Conservation (phyloP, 1,284 basidiomycete genomes). For the Apiotrichum gamsii region DNA sequence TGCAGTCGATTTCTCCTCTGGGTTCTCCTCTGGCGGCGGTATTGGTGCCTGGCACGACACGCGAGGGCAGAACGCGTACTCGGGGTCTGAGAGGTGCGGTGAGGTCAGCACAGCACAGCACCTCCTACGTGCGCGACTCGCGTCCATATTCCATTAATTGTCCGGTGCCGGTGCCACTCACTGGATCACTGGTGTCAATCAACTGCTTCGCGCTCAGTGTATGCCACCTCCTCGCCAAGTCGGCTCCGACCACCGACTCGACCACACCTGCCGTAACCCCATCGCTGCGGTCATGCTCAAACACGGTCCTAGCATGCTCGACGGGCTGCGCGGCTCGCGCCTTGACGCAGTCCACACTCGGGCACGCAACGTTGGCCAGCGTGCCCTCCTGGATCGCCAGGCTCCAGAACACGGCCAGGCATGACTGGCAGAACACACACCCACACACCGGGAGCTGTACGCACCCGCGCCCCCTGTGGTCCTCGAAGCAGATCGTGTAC, state of each 20-base stretch:
- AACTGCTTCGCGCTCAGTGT: conserved; percentile 33
- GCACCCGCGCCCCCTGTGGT: conserved; percentile 39
- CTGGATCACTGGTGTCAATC: conserved; percentile 36
- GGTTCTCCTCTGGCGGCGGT: conserved; percentile 26
- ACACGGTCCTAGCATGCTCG: too few relatives aligned
- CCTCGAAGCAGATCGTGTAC: conserved; percentile 46
- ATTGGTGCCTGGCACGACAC: conserved; percentile 44
- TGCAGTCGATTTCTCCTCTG: not conserved
- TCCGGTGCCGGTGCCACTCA: too few relatives aligned
- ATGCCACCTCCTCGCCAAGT: conserved; percentile 31
- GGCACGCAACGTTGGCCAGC: conserved; percentile 42
- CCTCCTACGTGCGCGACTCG: too few relatives aligned
- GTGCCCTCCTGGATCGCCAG: conserved; percentile 44
- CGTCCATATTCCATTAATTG: too few relatives aligned
- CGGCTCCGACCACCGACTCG: conserved; percentile 47
- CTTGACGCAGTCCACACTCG: conserved; percentile 41
- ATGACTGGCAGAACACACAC: conserved; percentile 43
- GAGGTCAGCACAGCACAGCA: not conserved
- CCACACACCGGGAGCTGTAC: conserved; percentile 34
- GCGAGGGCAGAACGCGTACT: conserved; percentile 42
- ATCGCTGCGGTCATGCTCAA: too few relatives aligned
- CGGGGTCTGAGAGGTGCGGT: conserved; percentile 41
- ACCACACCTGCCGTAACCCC: conserved; percentile 61
- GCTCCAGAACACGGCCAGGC: conserved; percentile 40
- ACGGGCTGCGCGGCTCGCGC: conserved; percentile 7